A percentile compares a stretch with the other conserved stretches of the same genome.
phyloP scores from a whole-genome alignment of 1,139 yeast species.

The Taphrina deformans region DNA sequence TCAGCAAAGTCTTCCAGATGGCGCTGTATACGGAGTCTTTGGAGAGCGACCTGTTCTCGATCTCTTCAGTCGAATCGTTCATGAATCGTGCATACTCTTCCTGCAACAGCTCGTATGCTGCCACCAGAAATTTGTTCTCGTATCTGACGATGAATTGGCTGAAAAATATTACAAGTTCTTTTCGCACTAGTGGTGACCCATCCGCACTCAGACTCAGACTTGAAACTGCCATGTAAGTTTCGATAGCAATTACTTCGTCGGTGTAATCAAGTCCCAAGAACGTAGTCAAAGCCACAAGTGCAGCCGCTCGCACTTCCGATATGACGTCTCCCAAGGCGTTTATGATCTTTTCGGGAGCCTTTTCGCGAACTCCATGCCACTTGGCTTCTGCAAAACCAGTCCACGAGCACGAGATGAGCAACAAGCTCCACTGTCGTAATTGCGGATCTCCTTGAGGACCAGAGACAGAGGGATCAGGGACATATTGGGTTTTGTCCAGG shows the following conservation, averaged over 20 bases:
- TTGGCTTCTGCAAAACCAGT: constrained; percentile 72
- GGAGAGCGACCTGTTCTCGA: constrained; percentile 43
- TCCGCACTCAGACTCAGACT: constrained; percentile 63
- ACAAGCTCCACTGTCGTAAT: constrained; percentile 86
- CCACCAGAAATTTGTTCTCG: constrained; percentile 72
- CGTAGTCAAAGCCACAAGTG: constrained; percentile 69
- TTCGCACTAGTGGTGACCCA: constrained; percentile 85
- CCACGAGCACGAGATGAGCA: constrained; percentile 77
- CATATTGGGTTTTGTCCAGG: constrained; percentile 52
- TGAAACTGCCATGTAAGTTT: constrained; percentile 50
- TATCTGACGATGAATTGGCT: constrained; percentile 73
- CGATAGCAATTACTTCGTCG: constrained; percentile 44
- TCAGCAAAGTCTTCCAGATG: constrained; percentile 80
- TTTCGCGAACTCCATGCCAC: constrained; percentile 67
- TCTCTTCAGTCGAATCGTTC: constrained; percentile 36
- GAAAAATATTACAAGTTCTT: constrained; percentile 76
- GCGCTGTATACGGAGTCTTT: constrained; percentile 86
- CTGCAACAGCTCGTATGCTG: constrained; percentile 81
- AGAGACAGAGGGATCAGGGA: constrained; percentile 49
- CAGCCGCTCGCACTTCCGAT: constrained; percentile 91
- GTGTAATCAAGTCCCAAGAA: constrained; percentile 56
- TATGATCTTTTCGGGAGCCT: constrained; percentile 59
- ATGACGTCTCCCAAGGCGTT: constrained; percentile 77
- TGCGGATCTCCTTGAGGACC: constrained; percentile 59
- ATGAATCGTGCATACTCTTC: constrained; percentile 72